Evolutionary conservation across 192 early-diverging fungal genomes (phyloP), one percentile per base, ranked within the genome.

Genomic region (Coemansia sp.): DNA sequence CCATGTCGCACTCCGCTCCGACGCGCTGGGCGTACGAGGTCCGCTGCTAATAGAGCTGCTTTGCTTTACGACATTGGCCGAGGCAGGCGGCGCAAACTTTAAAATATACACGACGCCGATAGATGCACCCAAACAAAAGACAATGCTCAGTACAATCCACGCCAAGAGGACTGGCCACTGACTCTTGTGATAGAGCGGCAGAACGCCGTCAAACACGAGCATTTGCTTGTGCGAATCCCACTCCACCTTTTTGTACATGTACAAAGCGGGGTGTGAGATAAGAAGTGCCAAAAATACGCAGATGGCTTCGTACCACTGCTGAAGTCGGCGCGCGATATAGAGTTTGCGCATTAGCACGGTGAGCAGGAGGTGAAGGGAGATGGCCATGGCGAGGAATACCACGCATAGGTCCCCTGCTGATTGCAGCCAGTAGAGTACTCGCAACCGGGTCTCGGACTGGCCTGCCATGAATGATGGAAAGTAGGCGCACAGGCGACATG

Each of bases 241-340:
- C 12, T 45, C 24, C 3, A 68, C 68, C 4, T 2, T n/a, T 1
- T 27, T 10, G 49, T 59, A 57, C 1, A 61, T 42, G n/a, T 77
- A 77, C 14, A 77, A 19, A 19, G 68, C 40, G 12, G 75, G 69
- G 27, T 77, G 75, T 1, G 75, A 24, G 6, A 68, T 47, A 1
- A 68, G 3, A 2, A 71, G 42, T 0, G 47, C 59, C 0, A 31
- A 4, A 12, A 19, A 41, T 0, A 65, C 3, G 2, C 56, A n/a
- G 4, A 40, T 3, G 0, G 12, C 4, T 7, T 77, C 75, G 63
- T 70, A 75, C 27, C 60, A 68, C 35, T 12, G 4, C 1, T 69
- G 67, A 14, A 69, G 15, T 1, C 60, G 47, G 14, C 60, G 36
- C 7, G 67, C 60, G 7, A 42, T 35, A n/a, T 62, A 49, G 5